These are phyloP conservation scores for Pyrenochaeta sp. DNA, from an alignment of 2,329 filamentous ascomycete genomes.

Conservation along the genomic window DNA sequence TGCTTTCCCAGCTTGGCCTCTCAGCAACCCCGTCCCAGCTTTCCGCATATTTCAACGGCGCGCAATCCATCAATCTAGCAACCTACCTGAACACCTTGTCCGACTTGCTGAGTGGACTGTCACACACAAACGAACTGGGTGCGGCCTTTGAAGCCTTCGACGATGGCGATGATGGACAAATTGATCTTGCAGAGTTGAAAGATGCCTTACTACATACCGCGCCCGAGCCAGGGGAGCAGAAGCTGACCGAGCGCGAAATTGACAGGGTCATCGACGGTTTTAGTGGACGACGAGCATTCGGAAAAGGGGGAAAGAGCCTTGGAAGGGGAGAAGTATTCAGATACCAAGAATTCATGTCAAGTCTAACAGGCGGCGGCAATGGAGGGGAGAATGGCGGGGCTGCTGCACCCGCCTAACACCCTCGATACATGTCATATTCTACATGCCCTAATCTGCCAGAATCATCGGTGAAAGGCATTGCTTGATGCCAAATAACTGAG, in stretches of 20 bases:
- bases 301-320: slow-evolving; percentile 61
- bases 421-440: neutral
- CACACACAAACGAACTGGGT: slow-evolving; percentile 79
- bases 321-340: slow-evolving; percentile 86
- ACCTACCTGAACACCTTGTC: slow-evolving; percentile 86
- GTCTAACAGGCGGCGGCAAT: slow-evolving; percentile 50
- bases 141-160: slow-evolving; percentile 96
- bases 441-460: neutral
- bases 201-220: slow-evolving; percentile 84
- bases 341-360: slow-evolving; percentile 88
- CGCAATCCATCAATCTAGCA: slow-evolving; percentile 79
- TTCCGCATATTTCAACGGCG: slow-evolving; percentile 79
- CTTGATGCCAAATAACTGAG: too few relatives aligned
- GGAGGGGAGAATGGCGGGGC: slow-evolving; percentile 29
- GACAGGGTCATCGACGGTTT: slow-evolving; percentile 90
- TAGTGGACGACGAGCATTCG: slow-evolving; percentile 83
- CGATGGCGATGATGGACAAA: slow-evolving; percentile 91
- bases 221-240: slow-evolving; percentile 64
- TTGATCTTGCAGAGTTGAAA: slow-evolving; percentile 82
- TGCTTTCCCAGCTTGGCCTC: slow-evolving; percentile 85
- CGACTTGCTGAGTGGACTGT: slow-evolving; percentile 75
- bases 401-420: neutral
- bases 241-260: slow-evolving; percentile 66
- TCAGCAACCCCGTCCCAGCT: slow-evolving; percentile 75
- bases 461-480: neutral